Base-by-base conservation (phyloP, 2,329 filamentous ascomycete genomes). In the Verticillium dahliae region DNA sequence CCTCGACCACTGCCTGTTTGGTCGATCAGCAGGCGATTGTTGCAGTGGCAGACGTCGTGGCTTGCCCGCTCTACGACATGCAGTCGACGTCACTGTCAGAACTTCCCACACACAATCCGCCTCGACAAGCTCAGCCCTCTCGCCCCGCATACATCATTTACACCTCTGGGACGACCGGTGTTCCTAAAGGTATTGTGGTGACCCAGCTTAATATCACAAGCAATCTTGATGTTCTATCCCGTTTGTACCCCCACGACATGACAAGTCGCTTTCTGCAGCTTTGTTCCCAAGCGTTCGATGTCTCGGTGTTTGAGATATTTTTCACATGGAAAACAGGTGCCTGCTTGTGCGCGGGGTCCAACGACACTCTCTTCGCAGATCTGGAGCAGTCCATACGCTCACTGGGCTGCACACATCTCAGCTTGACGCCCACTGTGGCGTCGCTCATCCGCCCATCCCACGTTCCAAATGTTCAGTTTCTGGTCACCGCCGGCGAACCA, bases 231-330 rank as follows among this genome's bases (percentile, higher is more conserved):
- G 79, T 84, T 10, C 78, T 97, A 6, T 80, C 81, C 2, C 76
- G 80, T 2, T 76, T 90, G 0, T 96, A 96, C 69, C 89, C 90
- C 0, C 76, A 77, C 0, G 70, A 75, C 0, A 67, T 67, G 1
- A 67, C 74, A 1, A 83, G 86, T 1, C 83, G 86, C n/a, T 78
- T 96, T 37, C 78, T 97, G 0, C 92, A 96, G 73, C 86, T 90
- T 2, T 96, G 90, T 69, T 94, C 91, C 0, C 90, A 92, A 69
- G 89, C 89, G 0, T 96, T 96, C 69, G 91, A 96, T 69, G 87
- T 96, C 1, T 96, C 91, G 0, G 90, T 96, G 0, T 96, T 96
- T 70, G 92, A 96, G 69, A 93, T 96, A 14, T 94, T 96, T 71
- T 96, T 91, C 68, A 80, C 91, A 0, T 96, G 92, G 89, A 83